Conservation (phyloP, 2,329 filamentous ascomycete species). For the Ophidiomyces ophidiicola region DNA sequence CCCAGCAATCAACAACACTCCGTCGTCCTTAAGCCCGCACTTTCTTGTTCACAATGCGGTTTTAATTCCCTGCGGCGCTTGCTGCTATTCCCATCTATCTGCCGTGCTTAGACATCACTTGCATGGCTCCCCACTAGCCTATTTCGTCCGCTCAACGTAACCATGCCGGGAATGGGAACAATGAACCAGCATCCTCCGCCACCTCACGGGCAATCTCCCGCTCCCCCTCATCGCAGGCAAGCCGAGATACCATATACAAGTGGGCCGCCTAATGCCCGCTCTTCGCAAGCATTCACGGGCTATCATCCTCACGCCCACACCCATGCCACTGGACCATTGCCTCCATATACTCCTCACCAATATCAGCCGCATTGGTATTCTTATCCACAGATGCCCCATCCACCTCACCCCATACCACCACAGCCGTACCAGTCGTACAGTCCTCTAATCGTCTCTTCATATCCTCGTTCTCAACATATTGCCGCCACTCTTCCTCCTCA, state of each 20-base stretch:
- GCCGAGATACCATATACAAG: constrained; percentile 35
- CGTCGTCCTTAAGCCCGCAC: neutral
- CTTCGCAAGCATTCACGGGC: constrained; percentile 49
- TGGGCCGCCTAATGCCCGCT: constrained; percentile 41
- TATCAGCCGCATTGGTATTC: constrained; percentile 37
- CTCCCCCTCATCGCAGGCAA: constrained; percentile 38
- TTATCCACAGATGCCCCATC: constrained; percentile 23
- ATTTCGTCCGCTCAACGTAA: neutral
- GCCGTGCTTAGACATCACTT: constrained; percentile 1
- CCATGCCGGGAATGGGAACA: constrained; percentile 22
- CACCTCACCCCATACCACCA: constrained; percentile 32
- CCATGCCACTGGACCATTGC: constrained; percentile 38
- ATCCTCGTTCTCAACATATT: constrained; percentile 33
- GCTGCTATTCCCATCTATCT: neutral
- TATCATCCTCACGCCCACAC: constrained; percentile 45
- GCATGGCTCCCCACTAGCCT: constrained; percentile 8
- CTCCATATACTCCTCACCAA: constrained; percentile 36
- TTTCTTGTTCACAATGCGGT: constrained; percentile 2
- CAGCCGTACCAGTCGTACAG: constrained; percentile 31
- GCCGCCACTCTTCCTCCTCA: constrained; percentile 26
- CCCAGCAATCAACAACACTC: constrained; percentile 3
- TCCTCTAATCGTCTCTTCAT: constrained; percentile 35
- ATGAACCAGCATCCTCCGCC: constrained; percentile 37
- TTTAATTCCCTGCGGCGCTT: neutral
- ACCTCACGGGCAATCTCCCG: constrained; percentile 40